These are phyloP conservation scores for Mycena pura DNA, from an alignment of 768 basidiomycete genomes.

Conservation along the genomic window DNA sequence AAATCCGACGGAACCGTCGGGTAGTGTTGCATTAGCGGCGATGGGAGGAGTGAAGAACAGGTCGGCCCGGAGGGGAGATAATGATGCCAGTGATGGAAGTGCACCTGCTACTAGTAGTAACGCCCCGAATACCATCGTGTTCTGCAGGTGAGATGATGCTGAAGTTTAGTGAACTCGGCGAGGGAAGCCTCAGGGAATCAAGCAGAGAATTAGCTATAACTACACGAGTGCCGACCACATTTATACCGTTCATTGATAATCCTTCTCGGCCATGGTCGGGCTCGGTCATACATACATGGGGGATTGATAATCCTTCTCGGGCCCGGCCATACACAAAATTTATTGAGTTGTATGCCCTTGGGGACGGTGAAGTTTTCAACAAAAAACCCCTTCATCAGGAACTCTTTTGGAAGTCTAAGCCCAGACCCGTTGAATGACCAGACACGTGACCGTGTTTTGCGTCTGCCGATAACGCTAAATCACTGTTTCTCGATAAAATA, in stretches of 20 bases:
- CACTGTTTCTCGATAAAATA: too few relatives aligned
- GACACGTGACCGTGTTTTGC: too few relatives aligned
- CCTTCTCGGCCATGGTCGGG: slow-evolving; percentile 9
- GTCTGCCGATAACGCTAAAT: too few relatives aligned
- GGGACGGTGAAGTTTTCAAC: too few relatives aligned
- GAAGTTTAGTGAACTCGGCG: slow-evolving; percentile 8
- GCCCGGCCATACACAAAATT: background rate
- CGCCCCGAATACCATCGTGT: slow-evolving; percentile 4
- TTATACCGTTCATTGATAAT: slow-evolving; percentile 7
- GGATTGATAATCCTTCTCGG: slow-evolving; percentile 5
- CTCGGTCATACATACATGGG: slow-evolving; percentile 7
- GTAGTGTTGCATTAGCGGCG: slow-evolving; percentile 7
- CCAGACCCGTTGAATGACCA: too few relatives aligned
- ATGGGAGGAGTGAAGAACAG: slow-evolving; percentile 11
- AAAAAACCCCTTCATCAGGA: too few relatives aligned
- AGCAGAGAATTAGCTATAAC: too few relatives aligned
- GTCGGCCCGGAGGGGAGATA: slow-evolving; percentile 9
- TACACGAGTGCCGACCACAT: background rate
- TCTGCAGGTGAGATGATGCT: slow-evolving; percentile 1
- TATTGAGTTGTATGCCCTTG: slow-evolving; percentile 9
- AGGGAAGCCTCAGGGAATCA: background rate
- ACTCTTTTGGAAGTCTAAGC: too few relatives aligned
- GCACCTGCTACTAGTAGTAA: slow-evolving; percentile 5
- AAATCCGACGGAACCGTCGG: slow-evolving; percentile 8
- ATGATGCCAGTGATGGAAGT: slow-evolving; percentile 5